A percentile compares a stretch with the other conserved stretches of the same genome.
Evolutionary conservation across 225 moss, liverwort and hornwort genomes (phyloP).

Genomic region (Pleurozium schreberi): DNA sequence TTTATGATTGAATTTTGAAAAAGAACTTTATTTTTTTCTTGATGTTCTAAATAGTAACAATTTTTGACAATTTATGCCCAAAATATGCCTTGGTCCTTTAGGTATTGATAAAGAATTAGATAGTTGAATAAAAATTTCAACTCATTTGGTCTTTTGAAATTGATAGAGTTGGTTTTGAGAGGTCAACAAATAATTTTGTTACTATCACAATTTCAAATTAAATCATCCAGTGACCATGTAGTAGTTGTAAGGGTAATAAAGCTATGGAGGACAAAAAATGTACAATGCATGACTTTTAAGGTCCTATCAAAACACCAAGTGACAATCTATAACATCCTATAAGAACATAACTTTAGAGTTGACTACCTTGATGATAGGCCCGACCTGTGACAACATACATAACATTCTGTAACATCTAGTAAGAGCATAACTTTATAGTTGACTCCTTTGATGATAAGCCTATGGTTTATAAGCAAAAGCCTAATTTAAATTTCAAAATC

Average conservation of each 20-base stretch:
- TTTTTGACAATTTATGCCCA: too few relatives aligned
- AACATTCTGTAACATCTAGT: neutral
- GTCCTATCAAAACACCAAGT: fast-evolving
- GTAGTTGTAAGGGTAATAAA: fast-evolving
- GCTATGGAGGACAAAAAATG: fast-evolving
- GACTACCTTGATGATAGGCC: neutral
- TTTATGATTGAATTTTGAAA: too few relatives aligned
- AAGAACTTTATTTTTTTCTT: too few relatives aligned
- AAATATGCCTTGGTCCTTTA: too few relatives aligned
- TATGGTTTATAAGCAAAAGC: neutral
- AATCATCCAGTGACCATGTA: neutral
- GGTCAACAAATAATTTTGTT: neutral
- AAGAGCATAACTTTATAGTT: neutral
- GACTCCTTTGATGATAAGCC: neutral
- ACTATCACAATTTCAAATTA: fast-evolving
- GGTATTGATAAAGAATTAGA: neutral
- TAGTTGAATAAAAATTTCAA: neutral
- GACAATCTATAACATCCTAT: neutral
- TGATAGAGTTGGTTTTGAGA: too few relatives aligned
- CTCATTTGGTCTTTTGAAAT: fast-evolving
- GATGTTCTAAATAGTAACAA: too few relatives aligned
- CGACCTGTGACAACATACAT: neutral
- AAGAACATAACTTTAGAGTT: neutral
- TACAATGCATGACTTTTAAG: neutral
- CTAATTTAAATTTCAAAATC: neutral